A percentile compares a stretch with the other conserved stretches of the same genome.
These are phyloP conservation scores for Chenopodium formosanum DNA, from an alignment of 148 eudicot species.

Conservation along the genomic window DNA sequence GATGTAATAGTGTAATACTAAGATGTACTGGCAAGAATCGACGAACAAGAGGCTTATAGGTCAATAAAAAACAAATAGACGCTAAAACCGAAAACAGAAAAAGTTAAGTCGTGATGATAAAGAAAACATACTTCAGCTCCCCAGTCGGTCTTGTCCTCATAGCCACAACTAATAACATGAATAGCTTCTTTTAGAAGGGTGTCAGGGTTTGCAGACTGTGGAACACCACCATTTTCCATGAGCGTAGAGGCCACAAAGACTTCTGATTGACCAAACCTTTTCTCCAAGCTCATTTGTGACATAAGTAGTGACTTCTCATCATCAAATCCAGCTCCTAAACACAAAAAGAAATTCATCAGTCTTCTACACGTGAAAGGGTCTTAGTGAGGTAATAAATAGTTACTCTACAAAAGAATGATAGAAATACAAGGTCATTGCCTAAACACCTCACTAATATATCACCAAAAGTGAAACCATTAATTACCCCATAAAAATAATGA, in stretches of 20 bases:
- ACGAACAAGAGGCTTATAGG: not conserved
- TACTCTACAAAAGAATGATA: not conserved
- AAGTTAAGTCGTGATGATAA: not conserved
- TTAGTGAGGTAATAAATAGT: not conserved
- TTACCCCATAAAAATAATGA: not conserved
- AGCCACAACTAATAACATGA: slow-evolving; percentile 65
- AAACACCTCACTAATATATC: not conserved
- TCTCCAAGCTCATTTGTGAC: slow-evolving; percentile 60
- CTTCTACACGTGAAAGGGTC: not conserved
- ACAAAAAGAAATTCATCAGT: slow-evolving; percentile 4
- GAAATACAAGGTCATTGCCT: not conserved
- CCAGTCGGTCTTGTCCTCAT: slow-evolving; percentile 66
- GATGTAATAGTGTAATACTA: not conserved
- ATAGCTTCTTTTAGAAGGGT: slow-evolving; percentile 59
- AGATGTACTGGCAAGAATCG: not conserved
- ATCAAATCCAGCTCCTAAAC: slow-evolving; percentile 44
- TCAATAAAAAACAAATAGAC: too few relatives aligned
- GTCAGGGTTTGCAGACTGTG: slow-evolving; percentile 46
- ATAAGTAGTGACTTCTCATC: slow-evolving; percentile 54
- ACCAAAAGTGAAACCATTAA: not conserved
- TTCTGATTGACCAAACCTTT: slow-evolving; percentile 64
- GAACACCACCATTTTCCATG: slow-evolving; percentile 63
- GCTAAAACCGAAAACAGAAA: not conserved
- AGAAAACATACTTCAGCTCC: slow-evolving; percentile 37
- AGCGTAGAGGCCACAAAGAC: slow-evolving; percentile 58